Evolutionary conservation across 345 rosid genomes (phyloP).

Genomic region (Hibiscus mutabilis): DNA sequence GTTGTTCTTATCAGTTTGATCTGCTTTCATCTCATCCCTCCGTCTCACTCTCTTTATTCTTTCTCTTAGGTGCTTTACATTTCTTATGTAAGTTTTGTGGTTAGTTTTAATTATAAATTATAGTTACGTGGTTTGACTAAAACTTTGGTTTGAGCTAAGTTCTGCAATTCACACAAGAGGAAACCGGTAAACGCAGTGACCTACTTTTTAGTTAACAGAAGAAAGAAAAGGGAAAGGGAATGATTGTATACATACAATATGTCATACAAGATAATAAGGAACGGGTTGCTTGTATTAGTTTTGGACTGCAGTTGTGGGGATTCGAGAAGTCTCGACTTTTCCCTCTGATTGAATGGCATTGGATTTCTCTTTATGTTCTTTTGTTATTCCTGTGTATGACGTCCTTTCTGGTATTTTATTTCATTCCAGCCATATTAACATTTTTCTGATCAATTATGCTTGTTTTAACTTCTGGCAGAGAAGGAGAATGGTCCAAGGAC

Average conservation of each 20-base stretch:
- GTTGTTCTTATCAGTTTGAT: not conserved
- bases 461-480: conserved; percentile 32
- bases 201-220: not conserved
- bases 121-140: not conserved
- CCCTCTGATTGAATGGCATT: not conserved
- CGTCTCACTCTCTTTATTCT: not conserved
- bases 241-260: not conserved
- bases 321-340: not conserved
- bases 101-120: not conserved
- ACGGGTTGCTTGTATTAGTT: not conserved
- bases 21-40: not conserved
- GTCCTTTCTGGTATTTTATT: not conserved
- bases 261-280: not conserved
- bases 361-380: not conserved
- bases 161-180: not conserved
- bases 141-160: not conserved
- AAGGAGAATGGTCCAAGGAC: conserved; percentile 86
- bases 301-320: not conserved
- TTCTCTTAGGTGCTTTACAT: not conserved
- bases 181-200: not conserved
- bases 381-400: not conserved
- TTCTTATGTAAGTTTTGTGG: not conserved
- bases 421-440: not conserved
- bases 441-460: not conserved
- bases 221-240: not conserved